Evolutionary conservation across 164 flowering plant species (phyloP), one percentile per base, ranked within the genome.

Genomic region (Annona cherimola): DNA sequence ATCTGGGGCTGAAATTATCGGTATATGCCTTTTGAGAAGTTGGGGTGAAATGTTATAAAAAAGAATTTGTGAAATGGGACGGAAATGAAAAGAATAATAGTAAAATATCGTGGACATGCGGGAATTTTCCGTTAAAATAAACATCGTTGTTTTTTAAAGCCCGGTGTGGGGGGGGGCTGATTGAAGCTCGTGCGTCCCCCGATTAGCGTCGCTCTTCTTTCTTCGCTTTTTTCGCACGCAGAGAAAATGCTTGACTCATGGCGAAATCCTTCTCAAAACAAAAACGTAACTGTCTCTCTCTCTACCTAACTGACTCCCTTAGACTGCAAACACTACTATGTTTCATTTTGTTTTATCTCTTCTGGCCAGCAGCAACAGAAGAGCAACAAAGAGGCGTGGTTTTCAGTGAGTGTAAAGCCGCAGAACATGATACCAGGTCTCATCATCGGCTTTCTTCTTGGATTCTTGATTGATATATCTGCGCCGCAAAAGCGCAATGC

Each of bases 381-480:
- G 19, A 39, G 19, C 77, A 77, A 78, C 69, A 68, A 77, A 75
- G 83, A 79, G 79, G 77, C 81, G 75, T 81, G 86, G 84, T 45
- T 88, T 8, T 80, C 81, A 2, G 84, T 67, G 75, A 82, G 84
- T 80, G 84, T 91, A 79, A 88, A 68, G 76, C 84, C 89, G 63
- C 92, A 86, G 69, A 89, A 93, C 75, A 88, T 93, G 76, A 77
- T 93, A 55, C 96, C 96, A 9, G 98, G 98, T 42, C 81, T 93
- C 63, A 77, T 91, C n/a, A 83, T 93, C 62, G 96, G 98, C 65
- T 91, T 93, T 83, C 79, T 93, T 71, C 73, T 82, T 45, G 98
- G 98, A 70, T 74, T 86, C 50, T 76, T 93, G 2, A 74, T 88
- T 69, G 98, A 89, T 79, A 80, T 93, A 7, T 68, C 89, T 12